These are phyloP conservation scores for Capillidium heterosporum DNA, from an alignment of 371 early-diverging fungal genomes.

Conservation along the genomic window DNA sequence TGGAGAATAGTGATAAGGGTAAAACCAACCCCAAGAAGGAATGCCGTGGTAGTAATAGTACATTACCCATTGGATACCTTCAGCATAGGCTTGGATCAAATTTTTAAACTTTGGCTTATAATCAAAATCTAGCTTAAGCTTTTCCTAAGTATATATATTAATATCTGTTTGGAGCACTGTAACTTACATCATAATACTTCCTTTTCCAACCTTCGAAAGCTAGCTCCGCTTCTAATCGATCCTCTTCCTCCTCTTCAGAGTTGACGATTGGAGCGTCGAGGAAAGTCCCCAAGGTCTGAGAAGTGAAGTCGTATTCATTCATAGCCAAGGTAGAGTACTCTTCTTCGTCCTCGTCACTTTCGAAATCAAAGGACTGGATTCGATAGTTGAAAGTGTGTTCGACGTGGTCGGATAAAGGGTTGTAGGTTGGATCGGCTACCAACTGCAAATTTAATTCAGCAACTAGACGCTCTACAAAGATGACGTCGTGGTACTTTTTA, in stretches of 20 bases:
- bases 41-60: conserved; percentile 92
- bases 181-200: conserved; percentile 40
- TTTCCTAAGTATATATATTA: conserved; percentile 19
- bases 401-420: too few relatives aligned
- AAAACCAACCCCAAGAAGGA: conserved; percentile 97
- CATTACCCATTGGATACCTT: conserved; percentile 94
- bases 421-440: background rate
- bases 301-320: conserved; percentile 20
- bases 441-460: background rate
- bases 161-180: background rate
- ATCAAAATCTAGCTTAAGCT: conserved; percentile 40
- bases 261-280: conserved; percentile 26
- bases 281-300: conserved; percentile 35
- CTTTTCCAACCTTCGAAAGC: conserved; percentile 42
- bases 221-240: conserved; percentile 29
- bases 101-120: conserved; percentile 26
- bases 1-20: conserved; percentile 97
- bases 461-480: background rate
- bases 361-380: too few relatives aligned
- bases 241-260: conserved; percentile 15
- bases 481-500: background rate
- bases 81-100: conserved; percentile 64
- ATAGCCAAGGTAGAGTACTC: conserved; percentile 12
- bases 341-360: conserved; percentile 11
- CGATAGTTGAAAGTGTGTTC: background rate